Base-by-base conservation (phyloP, 306 rosid species). In the Prunus armeniaca region DNA sequence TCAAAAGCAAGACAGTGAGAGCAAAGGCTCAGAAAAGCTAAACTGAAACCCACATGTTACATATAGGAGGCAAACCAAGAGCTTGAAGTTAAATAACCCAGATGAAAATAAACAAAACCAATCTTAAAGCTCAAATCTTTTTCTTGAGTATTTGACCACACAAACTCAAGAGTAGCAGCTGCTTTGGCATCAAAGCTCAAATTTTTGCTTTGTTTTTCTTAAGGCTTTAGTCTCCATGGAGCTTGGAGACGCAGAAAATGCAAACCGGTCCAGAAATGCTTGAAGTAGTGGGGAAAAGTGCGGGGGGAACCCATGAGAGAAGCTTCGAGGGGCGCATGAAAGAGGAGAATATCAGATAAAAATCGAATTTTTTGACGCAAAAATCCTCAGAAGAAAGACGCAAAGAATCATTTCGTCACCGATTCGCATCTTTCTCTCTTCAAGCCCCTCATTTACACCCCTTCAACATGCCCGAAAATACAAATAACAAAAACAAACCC, bases 331-430 rank as follows among this genome's bases (percentile, higher is more conserved):
- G 34, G 76, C 9, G 34, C 22, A 73, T 12, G 52, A 22, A 9
- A 27, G 34, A 28, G 28, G 56, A 13, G 61, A 51, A 76, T 63
- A 85, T 81, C 82, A 69, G 80, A 55, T 24, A 61, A 76, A 88
- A 80, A 79, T 64, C 55, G 75, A 82, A 24, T 55, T 87, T 83
- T 84, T 84, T 80, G 71, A 81, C 64, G 77, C 70, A 51, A 84
- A 65, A 86, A 88, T 71, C 96, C 87, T 87, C 81, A 79, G 76
- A 5, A 79, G 82, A 57, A 94, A 86, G 89, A 89, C 80, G 24
- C 78, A 76, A 76, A 69, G 93, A 91, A 91, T 87, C 83, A 25
- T 79, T 78, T 76, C 78, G 82, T 77, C 76, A 86, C 76, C 73
- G 80, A 85, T 58, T 80, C 88, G 71, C 88, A 70, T 78, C 65